These are phyloP conservation scores for Cornus kousa DNA, from an alignment of 148 eudicot genomes.

Conservation along the genomic window DNA sequence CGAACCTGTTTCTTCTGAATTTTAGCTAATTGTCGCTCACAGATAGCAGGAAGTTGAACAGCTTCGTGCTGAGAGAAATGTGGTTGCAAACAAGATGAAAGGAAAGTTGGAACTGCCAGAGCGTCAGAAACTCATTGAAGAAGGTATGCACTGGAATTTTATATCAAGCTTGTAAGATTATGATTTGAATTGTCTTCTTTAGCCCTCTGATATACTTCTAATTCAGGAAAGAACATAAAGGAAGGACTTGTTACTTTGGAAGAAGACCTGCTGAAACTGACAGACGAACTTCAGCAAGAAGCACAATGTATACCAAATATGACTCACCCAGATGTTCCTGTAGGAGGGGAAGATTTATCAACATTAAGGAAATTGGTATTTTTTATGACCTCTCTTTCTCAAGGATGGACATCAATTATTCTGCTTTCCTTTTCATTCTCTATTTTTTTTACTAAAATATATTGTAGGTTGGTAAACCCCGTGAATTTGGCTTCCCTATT, in stretches of 20 bases:
- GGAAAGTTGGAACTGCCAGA: slow-evolving; percentile 75
- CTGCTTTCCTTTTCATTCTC: not conserved
- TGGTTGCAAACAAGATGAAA: slow-evolving; percentile 93
- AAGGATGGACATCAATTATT: not conserved
- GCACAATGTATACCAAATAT: slow-evolving; percentile 94
- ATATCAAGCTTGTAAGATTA: not conserved
- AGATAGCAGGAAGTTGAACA: slow-evolving; percentile 97
- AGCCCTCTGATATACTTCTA: slow-evolving; percentile 10
- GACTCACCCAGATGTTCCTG: slow-evolving; percentile 92
- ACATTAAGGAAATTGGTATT: slow-evolving; percentile 64
- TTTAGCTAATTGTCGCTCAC: slow-evolving; percentile 73
- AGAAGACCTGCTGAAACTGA: slow-evolving; percentile 72
- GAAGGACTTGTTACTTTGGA: slow-evolving; percentile 68
- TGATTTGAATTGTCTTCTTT: slow-evolving; percentile 12
- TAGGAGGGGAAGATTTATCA: slow-evolving; percentile 81
- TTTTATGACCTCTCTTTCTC: not conserved
- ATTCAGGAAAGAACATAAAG: slow-evolving; percentile 76
- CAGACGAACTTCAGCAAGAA: slow-evolving; percentile 88
- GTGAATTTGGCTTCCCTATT: slow-evolving; percentile 56
- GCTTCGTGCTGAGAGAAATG: slow-evolving; percentile 87
- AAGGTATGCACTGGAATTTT: slow-evolving; percentile 44
- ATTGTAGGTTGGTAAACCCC: slow-evolving; percentile 60
- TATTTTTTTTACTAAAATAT: not conserved
- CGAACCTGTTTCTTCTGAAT: slow-evolving; percentile 31
- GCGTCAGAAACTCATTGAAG: slow-evolving; percentile 83